Base-by-base conservation (phyloP, 805 yeast species). In the Starmera pachycereana region DNA sequence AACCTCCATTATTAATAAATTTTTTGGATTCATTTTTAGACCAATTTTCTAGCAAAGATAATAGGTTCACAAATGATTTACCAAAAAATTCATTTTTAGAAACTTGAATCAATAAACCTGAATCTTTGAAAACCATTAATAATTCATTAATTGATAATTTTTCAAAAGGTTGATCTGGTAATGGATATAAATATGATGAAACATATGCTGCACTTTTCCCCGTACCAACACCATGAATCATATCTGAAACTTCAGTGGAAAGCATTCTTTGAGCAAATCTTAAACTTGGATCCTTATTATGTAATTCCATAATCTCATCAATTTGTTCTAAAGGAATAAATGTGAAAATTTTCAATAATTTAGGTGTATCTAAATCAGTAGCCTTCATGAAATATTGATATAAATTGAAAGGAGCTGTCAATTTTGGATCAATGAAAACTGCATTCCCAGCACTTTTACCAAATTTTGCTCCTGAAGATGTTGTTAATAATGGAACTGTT, bases 391-490 rank as follows among this genome's bases (percentile, higher is more conserved):
- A 83, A 55, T 80, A 84, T 53, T 92, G 97, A 57, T 82, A 92
- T 47, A 92, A 61, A 36, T 84, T 82, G 59, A 74, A 92, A 0
- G 95, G 78, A 12, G 84, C 69, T 2, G 96, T 90, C 43, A 83
- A 61, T n/a, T 65, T 58, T 8, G 76, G 68, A 52, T 82, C 89
- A 40, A 92, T 77, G 62, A 92, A 92, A 2, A 92, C 76, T 0
- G 98, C 97, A 65, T 92, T 92, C 0, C 97, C 97, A 2, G 96
- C 96, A 41, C 95, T 83, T 55, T 92, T 92, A 28, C 98, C 98
- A 60, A 92, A 89, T 61, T 92, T 92, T 44, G 80, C 92, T 8
- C 98, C 98, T 10, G 76, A 71, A 0, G 95, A 75, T 0, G 96
- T 86, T 0, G 96, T 85, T 48, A 92, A 65, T 27, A 92, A 63